Conservation (phyloP, 139 green algal genomes). For the Chlamydomonas sp. region DNA sequence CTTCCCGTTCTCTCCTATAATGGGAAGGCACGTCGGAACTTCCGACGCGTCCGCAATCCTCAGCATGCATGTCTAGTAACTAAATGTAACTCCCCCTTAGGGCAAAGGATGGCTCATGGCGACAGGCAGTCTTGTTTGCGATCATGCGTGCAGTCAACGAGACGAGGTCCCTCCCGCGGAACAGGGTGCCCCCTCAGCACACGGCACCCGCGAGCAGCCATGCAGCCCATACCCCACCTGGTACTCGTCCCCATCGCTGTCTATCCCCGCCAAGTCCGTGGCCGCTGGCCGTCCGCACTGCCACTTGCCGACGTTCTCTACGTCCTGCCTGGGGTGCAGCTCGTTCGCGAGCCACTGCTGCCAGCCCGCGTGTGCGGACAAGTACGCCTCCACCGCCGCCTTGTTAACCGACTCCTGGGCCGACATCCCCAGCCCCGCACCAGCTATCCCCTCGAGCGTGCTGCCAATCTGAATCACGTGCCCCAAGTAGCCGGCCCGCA, state of each 20-base stretch:
- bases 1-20: no score
- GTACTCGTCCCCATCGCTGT: slow-evolving; percentile 69
- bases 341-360: slow-evolving; percentile 49
- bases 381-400: slow-evolving; percentile 40
- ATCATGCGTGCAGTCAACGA: no score
- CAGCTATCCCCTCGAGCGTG: slow-evolving; percentile 41
- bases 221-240: slow-evolving; percentile 36
- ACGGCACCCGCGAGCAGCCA: no score
- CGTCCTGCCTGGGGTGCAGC: slow-evolving; percentile 53
- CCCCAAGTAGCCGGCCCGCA: slow-evolving; percentile 86
- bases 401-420: slow-evolving; percentile 18
- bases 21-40: no score
- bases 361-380: slow-evolving; percentile 60
- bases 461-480: slow-evolving; percentile 85
- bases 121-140: no score
- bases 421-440: slow-evolving; percentile 11
- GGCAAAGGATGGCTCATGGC: no score
- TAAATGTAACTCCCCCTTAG: no score
- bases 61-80: no score
- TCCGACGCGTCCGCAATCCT: no score
- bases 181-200: no score
- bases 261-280: slow-evolving; percentile 51
- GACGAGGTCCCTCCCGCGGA: no score
- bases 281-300: slow-evolving; percentile 70
- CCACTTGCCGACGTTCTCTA: slow-evolving; percentile 72